Evolutionary conservation across 805 yeast species (phyloP).

Genomic region (Nakazawaea molendinolei): DNA sequence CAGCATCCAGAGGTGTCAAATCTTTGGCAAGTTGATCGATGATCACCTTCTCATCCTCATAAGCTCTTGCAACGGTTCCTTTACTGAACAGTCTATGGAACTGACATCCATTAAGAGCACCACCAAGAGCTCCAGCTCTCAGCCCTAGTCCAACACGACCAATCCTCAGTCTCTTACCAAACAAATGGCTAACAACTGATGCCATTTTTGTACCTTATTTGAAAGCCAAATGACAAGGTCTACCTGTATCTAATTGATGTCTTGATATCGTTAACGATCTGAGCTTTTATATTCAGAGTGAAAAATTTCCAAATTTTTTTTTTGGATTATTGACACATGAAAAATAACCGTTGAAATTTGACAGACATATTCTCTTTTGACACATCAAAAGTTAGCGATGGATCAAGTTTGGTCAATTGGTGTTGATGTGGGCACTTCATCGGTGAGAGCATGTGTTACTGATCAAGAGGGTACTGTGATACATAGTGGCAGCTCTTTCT

Average conservation of each 20-base stretch:
- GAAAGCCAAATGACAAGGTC: neutral
- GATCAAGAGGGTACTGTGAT: constrained; percentile 16
- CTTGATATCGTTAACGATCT: neutral
- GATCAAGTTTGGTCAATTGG: constrained; percentile 53
- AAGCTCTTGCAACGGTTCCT: constrained; percentile 25
- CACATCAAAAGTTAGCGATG: constrained; percentile 2
- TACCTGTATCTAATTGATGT: neutral
- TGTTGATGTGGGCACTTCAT: constrained; percentile 67
- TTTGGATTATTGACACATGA: constrained; percentile 8
- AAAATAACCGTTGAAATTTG: neutral
- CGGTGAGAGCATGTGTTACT: constrained; percentile 35
- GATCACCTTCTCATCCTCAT: constrained; percentile 68
- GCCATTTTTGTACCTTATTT: too few species aligned
- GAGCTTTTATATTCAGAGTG: neutral
- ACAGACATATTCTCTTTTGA: neutral
- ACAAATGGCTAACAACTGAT: too few species aligned
- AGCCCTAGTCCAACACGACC: too few species aligned
- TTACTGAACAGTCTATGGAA: too few species aligned
- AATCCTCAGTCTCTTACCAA: constrained; percentile 1
- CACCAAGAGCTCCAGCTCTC: too few species aligned
- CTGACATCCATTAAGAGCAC: too few species aligned
- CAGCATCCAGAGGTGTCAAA: constrained; percentile 45
- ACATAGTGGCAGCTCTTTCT: neutral
- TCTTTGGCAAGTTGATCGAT: constrained; percentile 49
- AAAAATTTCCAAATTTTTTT: neutral